Conservation (phyloP, 257 asterid genomes). For the Cynanchum wilfordii region DNA sequence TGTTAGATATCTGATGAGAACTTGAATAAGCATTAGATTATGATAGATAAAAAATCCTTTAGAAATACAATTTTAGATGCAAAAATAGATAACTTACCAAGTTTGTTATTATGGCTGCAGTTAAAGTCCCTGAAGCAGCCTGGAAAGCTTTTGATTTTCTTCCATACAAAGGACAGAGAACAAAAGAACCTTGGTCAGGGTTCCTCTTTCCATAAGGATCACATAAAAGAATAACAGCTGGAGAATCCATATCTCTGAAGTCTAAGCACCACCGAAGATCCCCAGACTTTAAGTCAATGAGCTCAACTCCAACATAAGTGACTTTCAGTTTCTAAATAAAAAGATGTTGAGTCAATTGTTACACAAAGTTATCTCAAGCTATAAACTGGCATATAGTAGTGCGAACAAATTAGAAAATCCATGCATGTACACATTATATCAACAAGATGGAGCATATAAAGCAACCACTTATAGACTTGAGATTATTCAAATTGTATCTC, state of each 20-base stretch:
- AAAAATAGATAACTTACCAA: slow-evolving; percentile 43
- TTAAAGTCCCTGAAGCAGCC: slow-evolving; percentile 92
- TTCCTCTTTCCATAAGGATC: slow-evolving; percentile 84
- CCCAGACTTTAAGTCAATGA: slow-evolving; percentile 79
- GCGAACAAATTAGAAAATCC: neutral
- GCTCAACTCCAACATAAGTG: slow-evolving; percentile 81
- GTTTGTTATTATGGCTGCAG: slow-evolving; percentile 56
- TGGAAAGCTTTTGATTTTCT: slow-evolving; percentile 97
- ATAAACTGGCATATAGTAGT: neutral
- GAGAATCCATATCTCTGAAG: slow-evolving; percentile 97
- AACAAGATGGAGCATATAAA: neutral
- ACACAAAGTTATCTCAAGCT: neutral
- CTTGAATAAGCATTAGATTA: neutral
- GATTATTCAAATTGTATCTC: neutral
- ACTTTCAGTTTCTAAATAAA: slow-evolving; percentile 78
- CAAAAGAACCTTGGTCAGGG: slow-evolving; percentile 70
- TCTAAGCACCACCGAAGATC: slow-evolving; percentile 98
- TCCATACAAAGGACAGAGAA: slow-evolving; percentile 89
- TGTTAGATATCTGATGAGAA: neutral
- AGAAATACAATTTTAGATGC: slow-evolving; percentile 4
- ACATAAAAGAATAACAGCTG: slow-evolving; percentile 68
- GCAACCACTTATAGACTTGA: neutral
- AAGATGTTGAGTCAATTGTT: slow-evolving; percentile 6
- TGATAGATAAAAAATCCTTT: neutral
- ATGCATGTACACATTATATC: neutral